Evolutionary conservation across 2,329 filamentous ascomycete species (phyloP).

Genomic region (Ophiostoma sp.): DNA sequence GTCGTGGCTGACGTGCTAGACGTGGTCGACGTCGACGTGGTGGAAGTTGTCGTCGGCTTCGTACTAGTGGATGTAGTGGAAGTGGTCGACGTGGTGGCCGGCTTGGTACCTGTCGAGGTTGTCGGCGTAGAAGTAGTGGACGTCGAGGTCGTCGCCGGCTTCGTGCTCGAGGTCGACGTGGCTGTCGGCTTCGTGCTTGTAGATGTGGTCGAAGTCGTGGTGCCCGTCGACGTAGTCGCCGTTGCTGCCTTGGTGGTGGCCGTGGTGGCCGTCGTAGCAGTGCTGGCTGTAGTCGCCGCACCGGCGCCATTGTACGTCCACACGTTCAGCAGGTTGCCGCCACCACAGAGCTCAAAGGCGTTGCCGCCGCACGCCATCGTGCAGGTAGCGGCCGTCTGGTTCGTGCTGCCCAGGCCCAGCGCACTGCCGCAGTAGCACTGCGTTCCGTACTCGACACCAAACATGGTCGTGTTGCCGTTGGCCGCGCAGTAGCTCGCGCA

Average conservation of each 20-base stretch:
- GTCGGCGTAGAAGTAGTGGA: background rate
- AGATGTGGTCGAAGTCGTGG: background rate
- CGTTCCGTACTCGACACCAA: conserved; percentile 46
- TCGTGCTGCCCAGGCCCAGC: conserved; percentile 18
- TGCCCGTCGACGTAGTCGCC: background rate
- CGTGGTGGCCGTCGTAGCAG: background rate
- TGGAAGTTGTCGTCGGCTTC: background rate
- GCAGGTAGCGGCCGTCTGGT: conserved; percentile 21
- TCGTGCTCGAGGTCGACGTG: background rate
- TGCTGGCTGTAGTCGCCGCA: background rate
- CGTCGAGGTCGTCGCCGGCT: background rate
- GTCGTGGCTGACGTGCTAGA: background rate
- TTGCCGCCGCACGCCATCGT: conserved; percentile 26
- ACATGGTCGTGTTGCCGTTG: conserved; percentile 37
- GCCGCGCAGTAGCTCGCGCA: conserved; percentile 47
- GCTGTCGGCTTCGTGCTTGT: background rate
- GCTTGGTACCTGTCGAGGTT: background rate
- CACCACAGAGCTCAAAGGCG: conserved; percentile 25
- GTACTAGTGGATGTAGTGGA: background rate
- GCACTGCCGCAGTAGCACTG: conserved; percentile 49
- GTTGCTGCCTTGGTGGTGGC: background rate
- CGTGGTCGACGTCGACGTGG: background rate
- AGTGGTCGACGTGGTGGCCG: background rate
- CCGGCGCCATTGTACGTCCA: conserved; percentile 3
- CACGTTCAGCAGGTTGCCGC: conserved; percentile 24